A percentile compares a stretch with the other conserved stretches of the same genome.
Conservation (phyloP, 2,329 filamentous ascomycete species). For the Fusarium metavorans region DNA sequence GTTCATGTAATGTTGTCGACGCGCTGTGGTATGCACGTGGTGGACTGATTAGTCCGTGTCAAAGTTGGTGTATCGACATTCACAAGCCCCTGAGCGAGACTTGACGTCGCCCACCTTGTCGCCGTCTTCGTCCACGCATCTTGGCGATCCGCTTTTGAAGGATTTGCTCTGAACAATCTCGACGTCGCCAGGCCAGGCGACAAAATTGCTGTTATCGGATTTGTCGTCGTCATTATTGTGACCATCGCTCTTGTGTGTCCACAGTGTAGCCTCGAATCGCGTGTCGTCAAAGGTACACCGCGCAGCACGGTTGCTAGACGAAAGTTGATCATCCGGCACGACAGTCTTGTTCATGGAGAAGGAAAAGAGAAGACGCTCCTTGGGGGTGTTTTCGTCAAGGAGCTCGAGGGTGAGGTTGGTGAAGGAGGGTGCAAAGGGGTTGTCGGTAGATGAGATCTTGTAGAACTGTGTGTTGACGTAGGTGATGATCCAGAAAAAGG, state of each 20-base stretch:
- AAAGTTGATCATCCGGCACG: conserved; percentile 59
- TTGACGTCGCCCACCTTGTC: conserved; percentile 53
- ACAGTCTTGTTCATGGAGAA: conserved; percentile 65
- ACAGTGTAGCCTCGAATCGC: conserved; percentile 67
- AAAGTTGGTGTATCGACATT: conserved; percentile 55
- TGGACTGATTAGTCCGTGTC: conserved; percentile 21
- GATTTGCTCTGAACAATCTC: conserved; percentile 65
- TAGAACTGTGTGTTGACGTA: conserved; percentile 55
- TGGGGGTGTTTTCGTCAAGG: conserved; percentile 58
- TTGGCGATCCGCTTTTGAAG: conserved; percentile 57
- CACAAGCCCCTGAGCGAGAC: conserved; percentile 51
- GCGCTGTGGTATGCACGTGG: neutral
- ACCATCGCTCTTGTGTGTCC: conserved; percentile 59
- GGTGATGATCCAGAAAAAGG: conserved; percentile 72
- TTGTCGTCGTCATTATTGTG: conserved; percentile 28
- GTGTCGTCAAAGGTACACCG: conserved; percentile 71
- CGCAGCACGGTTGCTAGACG: conserved; percentile 56
- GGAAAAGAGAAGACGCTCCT: conserved; percentile 70
- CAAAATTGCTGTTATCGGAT: conserved; percentile 44
- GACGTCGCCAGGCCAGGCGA: conserved; percentile 69
- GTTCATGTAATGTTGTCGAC: neutral
- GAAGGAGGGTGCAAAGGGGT: conserved; percentile 69
- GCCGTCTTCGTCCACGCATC: conserved; percentile 61
- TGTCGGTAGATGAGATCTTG: conserved; percentile 66
- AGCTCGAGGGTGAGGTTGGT: conserved; percentile 62